These are phyloP conservation scores for Phytophthora aleatoria DNA, from an alignment of 352 stramenopile genomes.

Conservation along the genomic window DNA sequence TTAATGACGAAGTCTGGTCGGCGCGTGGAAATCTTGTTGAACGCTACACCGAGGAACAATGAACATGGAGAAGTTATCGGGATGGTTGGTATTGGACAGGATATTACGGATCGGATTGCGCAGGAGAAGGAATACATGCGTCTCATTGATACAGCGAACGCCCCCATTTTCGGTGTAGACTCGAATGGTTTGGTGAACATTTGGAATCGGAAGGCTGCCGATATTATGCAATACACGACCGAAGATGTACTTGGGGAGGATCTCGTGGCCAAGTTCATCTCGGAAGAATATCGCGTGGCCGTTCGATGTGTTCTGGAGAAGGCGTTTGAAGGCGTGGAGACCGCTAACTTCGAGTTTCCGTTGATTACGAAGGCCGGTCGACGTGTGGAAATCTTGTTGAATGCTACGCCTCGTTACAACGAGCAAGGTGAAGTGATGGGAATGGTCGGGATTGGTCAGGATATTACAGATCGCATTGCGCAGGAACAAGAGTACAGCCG, in stretches of 20 bases:
- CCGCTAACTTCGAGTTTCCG: constrained; percentile 84
- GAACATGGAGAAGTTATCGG: constrained; percentile 57
- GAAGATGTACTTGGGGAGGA: constrained; percentile 79
- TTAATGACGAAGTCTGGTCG: constrained; percentile 54
- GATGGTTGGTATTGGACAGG: constrained; percentile 61
- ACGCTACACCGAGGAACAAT: constrained; percentile 56
- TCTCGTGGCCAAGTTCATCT: constrained; percentile 66
- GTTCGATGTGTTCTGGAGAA: constrained; percentile 45
- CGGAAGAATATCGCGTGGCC: constrained; percentile 32
- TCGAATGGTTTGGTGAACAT: constrained; percentile 59
- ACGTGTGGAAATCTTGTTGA: constrained; percentile 56
- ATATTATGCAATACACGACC: constrained; percentile 78
- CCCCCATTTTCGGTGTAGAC: constrained; percentile 74
- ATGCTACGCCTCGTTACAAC: constrained; percentile 71
- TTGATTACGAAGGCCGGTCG: constrained; percentile 54
- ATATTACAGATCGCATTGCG: constrained; percentile 62
- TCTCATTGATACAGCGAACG: constrained; percentile 74
- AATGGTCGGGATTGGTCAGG: constrained; percentile 78
- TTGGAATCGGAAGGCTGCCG: constrained; percentile 81
- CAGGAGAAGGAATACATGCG: constrained; percentile 70
- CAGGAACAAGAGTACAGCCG: constrained; percentile 73
- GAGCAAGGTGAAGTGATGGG: constrained; percentile 73
- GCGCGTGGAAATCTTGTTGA: constrained; percentile 56
- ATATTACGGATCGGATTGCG: constrained; percentile 64
- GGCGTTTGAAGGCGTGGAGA: constrained; percentile 58